Evolutionary conservation across 129 eudicot species (phyloP).

Genomic region (Flaveria ramosissima): DNA sequence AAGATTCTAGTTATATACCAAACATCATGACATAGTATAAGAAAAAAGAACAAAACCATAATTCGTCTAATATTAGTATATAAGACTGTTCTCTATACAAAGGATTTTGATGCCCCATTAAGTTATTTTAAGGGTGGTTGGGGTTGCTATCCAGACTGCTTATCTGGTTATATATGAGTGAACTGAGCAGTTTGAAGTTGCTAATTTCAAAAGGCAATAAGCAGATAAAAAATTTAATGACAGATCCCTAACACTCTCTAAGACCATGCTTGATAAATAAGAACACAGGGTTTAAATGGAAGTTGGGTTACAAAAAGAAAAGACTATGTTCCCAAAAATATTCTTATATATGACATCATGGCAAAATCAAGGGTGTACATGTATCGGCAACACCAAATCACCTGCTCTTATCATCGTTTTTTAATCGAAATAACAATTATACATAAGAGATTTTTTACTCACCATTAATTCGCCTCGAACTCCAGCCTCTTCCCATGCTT

Average conservation of each 20-base stretch:
- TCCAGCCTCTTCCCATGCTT: conserved; percentile 99
- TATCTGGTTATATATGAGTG: background rate
- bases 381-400: background rate
- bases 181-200: background rate
- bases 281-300: background rate
- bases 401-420: background rate
- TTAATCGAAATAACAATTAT: conserved; percentile 12
- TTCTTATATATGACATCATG: background rate
- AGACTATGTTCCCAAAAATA: background rate
- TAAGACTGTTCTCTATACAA: background rate
- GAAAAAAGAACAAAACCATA: too few relatives aligned
- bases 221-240: background rate
- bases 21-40: too few relatives aligned
- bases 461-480: conserved; percentile 94
- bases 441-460: conserved; percentile 12
- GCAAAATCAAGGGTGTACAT: background rate
- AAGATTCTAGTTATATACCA: background rate
- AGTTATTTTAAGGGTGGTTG: conserved; percentile 1
- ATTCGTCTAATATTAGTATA: background rate
- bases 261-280: background rate
- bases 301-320: background rate
- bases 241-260: background rate
- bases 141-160: background rate
- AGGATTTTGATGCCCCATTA: background rate
- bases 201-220: background rate